Percentiles rank a stretch among this genome's conserved stretches.
These are phyloP conservation scores for Pseudonitzschia multistriata DNA, from an alignment of 108 stramenopile species.

Conservation along the genomic window DNA sequence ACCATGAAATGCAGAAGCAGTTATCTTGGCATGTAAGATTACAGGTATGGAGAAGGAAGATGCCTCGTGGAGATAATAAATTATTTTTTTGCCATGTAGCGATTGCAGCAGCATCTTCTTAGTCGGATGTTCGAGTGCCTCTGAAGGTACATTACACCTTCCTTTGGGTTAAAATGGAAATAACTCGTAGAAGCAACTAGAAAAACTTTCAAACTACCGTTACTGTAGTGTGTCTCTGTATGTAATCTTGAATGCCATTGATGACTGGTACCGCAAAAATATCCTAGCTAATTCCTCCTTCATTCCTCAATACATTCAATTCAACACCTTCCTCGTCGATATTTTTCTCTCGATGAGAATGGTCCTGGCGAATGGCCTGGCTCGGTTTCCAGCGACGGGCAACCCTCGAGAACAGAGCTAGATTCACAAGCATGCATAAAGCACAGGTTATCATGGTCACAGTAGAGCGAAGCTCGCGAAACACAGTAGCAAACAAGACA, in stretches of 20 bases:
- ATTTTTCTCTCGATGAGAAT: too few species aligned
- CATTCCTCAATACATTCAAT: neutral
- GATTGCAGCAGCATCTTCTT: too few species aligned
- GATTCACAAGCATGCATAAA: constrained; percentile 41
- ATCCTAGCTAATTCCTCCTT: neutral
- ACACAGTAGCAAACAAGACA: constrained; percentile 37
- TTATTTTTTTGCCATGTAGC: too few species aligned
- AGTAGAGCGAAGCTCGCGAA: constrained; percentile 20
- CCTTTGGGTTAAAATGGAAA: neutral
- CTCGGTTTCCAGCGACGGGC: constrained; percentile 35
- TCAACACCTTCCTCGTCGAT: neutral
- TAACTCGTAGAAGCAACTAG: too few species aligned
- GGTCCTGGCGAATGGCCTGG: too few species aligned
- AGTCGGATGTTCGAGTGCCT: too few species aligned
- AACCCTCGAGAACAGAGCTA: constrained; percentile 35
- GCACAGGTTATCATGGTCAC: constrained; percentile 34
- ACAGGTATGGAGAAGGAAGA: too few species aligned
- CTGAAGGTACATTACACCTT: neutral
- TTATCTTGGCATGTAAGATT: too few species aligned
- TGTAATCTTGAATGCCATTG: too few species aligned
- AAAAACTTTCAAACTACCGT: neutral
- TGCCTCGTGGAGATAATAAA: too few species aligned
- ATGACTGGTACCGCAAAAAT: neutral
- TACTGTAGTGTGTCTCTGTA: neutral
- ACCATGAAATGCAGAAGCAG: neutral